These are phyloP conservation scores for Lobulomyces angularis DNA, from an alignment of 192 early-diverging fungal species.

Conservation along the genomic window DNA sequence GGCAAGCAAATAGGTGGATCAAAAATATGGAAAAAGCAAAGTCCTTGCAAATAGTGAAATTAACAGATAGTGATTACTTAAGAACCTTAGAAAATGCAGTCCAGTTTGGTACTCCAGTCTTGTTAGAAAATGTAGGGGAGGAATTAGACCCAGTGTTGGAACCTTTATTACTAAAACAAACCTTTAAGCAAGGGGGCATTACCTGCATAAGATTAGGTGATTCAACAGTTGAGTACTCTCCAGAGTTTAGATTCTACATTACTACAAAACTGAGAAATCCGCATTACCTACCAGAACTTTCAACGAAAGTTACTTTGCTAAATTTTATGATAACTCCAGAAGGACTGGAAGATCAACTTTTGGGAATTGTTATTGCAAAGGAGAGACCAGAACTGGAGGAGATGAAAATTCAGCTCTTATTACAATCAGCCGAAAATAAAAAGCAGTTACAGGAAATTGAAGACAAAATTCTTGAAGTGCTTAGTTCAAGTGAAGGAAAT, in stretches of 20 bases:
- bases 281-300: slow-evolving; percentile 48
- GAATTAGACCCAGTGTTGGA: slow-evolving; percentile 48
- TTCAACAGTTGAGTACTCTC: slow-evolving; percentile 44
- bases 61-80: slow-evolving; percentile 43
- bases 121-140: slow-evolving; percentile 44
- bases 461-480: slow-evolving; percentile 49
- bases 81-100: slow-evolving; percentile 46
- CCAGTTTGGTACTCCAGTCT: slow-evolving; percentile 49
- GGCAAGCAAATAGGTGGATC: slow-evolving; percentile 48
- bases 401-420: slow-evolving; percentile 42
- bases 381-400: slow-evolving; percentile 48
- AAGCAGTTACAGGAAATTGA: slow-evolving; percentile 47
- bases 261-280: slow-evolving; percentile 50
- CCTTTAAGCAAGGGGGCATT: slow-evolving; percentile 51
- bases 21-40: slow-evolving; percentile 50
- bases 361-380: slow-evolving; percentile 53
- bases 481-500: slow-evolving; percentile 44
- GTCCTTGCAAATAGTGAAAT: slow-evolving; percentile 36
- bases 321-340: slow-evolving; percentile 57
- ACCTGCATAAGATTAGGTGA: slow-evolving; percentile 46
- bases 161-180: slow-evolving; percentile 46
- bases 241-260: slow-evolving; percentile 49
- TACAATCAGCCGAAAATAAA: slow-evolving; percentile 51
- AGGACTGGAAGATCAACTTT: slow-evolving; percentile 47
- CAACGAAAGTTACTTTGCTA: slow-evolving; percentile 44